phyloP scores from a whole-genome alignment of 1,284 basidiomycete species.

The Porodaedalea pini region DNA sequence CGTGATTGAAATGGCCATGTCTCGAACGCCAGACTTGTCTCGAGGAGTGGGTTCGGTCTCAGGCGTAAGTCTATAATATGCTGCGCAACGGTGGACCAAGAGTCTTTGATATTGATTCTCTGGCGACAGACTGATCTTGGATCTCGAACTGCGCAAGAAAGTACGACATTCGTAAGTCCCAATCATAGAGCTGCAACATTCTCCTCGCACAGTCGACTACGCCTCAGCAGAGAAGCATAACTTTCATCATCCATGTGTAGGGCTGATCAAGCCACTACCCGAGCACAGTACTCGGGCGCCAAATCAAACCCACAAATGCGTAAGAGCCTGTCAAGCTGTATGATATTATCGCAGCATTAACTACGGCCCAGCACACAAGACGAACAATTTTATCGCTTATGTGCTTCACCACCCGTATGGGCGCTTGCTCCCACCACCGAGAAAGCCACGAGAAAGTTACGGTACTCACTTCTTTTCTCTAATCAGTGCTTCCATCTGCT shows the following conservation, averaged over 20 bases:
- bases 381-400: too few relatives aligned
- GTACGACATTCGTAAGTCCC: background rate
- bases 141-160: constrained; percentile 42
- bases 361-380: too few relatives aligned
- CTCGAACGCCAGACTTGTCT: constrained; percentile 49
- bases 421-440: constrained; percentile 2
- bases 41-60: constrained; percentile 66
- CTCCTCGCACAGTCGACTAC: too few relatives aligned
- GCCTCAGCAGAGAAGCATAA: too few relatives aligned
- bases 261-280: too few relatives aligned
- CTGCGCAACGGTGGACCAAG: constrained; percentile 76
- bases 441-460: background rate
- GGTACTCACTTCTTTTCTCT: constrained; percentile 60
- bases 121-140: constrained; percentile 52
- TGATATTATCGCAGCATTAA: too few relatives aligned
- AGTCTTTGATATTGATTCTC: constrained; percentile 76
- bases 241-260: too few relatives aligned
- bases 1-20: constrained; percentile 52
- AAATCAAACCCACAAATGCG: too few relatives aligned
- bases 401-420: too few relatives aligned
- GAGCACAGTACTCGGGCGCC: too few relatives aligned
- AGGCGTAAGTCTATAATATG: constrained; percentile 67
- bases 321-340: too few relatives aligned
- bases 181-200: background rate
- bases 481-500: constrained; percentile 75